phyloP scores from a whole-genome alignment of 2,329 filamentous ascomycete species.

The Lachnellula cervina region DNA sequence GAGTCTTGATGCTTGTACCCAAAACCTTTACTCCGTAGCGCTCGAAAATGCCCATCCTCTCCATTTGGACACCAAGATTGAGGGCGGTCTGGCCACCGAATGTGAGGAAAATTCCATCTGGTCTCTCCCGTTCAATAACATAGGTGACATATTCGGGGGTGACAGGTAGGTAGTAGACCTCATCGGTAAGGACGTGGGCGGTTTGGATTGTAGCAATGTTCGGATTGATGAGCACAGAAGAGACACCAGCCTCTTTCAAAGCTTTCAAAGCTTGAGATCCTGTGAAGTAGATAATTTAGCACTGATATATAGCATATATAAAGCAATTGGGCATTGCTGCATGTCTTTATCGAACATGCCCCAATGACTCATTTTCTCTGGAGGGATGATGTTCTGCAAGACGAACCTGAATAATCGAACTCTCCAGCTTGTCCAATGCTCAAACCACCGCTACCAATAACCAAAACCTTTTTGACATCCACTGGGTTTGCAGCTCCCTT shows the following conservation, averaged over 20 bases:
- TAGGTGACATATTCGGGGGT: constrained; percentile 97
- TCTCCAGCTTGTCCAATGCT: constrained; percentile 97
- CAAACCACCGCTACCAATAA: constrained; percentile 92
- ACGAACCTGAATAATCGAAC: constrained; percentile 91
- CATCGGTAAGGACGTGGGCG: constrained; percentile 90
- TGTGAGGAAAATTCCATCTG: constrained; percentile 94
- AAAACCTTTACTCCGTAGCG: constrained; percentile 94
- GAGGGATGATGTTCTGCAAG: neutral
- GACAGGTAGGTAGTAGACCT: constrained; percentile 97
- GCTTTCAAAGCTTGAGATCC: constrained; percentile 96
- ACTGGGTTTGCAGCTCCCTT: constrained; percentile 71
- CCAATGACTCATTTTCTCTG: constrained; percentile 22
- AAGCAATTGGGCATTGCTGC: neutral
- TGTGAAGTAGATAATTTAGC: constrained; percentile 37
- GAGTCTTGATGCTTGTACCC: constrained; percentile 87
- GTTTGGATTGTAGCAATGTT: constrained; percentile 99
- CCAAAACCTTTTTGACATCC: constrained; percentile 93
- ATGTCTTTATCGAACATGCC: neutral
- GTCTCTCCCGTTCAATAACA: constrained; percentile 92
- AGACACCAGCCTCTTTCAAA: constrained; percentile 87
- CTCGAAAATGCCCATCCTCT: constrained; percentile 91
- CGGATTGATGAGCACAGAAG: constrained; percentile 91
- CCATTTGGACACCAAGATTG: constrained; percentile 95
- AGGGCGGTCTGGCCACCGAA: constrained; percentile 97
- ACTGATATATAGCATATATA: neutral